Base-by-base conservation (phyloP, 129 eudicot genomes). In the Mikania micrantha region DNA sequence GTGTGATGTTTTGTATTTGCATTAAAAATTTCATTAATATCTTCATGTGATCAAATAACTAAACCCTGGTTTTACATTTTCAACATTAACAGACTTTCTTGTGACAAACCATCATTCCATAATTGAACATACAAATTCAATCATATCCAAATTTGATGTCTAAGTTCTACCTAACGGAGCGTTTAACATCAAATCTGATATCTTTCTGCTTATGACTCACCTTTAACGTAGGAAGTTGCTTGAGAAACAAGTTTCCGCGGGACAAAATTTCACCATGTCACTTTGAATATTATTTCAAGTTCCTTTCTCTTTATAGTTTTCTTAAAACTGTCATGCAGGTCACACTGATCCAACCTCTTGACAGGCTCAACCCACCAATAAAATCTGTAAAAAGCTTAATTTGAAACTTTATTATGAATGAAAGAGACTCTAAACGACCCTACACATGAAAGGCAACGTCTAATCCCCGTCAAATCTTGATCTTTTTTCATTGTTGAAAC, bases 321-420 rank as follows among this genome's bases (percentile, higher is more conserved):
- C 64, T 39, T 17, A 29, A 65, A 41, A 41, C 54, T 40, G 58
- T 15, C 22, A 49, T 12, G 40, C 44, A 64, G n/a, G 27, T 74
- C 48, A 64, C 63, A 44, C 62, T 34, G 62, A 72, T 63, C 27
- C 65, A 52, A 64, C 78, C 59, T 73, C 63, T 61, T 73, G 71
- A 73, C 28, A 73, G 48, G 17, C 70, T 63, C 27, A 49, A 62
- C 20, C 64, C 36, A 72, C 70, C 77, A 62, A 73, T 1, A 73
- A 25, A 64, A 64, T 64, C 71, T 36, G 7, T 63, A 50, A 9
- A 73, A 72, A 72, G 62, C 62, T 25, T n/a, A 60, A 21, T 1
- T 72, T 34, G 60, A 60, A 63, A 61, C 70, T 48, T 48, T 21
- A 60, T 7, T 71, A 29, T 54, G 17, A 69, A 7, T 50, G 56